Base-by-base conservation (phyloP, 352 stramenopile species). In the Phytopythium helicoides region DNA sequence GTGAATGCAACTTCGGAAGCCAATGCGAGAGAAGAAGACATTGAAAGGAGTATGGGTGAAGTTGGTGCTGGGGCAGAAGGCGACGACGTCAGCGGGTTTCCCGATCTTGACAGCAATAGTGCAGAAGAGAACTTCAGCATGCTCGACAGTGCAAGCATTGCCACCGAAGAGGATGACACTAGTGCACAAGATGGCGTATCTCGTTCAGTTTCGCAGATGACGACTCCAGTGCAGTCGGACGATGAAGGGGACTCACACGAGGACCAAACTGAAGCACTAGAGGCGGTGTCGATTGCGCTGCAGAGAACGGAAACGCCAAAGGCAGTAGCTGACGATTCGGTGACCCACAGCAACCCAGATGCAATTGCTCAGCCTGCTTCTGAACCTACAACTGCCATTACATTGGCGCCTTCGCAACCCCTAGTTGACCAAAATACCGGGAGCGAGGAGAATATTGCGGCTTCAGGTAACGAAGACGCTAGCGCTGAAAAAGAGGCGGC, bases 171-270 rank as follows among this genome's bases (percentile, higher is more conserved):
- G 9, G 42, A 36, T 26, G 15, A n/a, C n/a, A n/a, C 23, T 11
- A 38, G 28, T 33, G 31, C 41, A 14, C 41, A 48, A 21, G 40
- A 89, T 26, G 59, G 62, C 10, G 78, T 72, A 28, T 76, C 67
- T 11, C 68, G 65, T 8, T 85, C 80, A 5, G 69, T 88, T 10
- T 91, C 80, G 16, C 80, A 91, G 60, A 53, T 80, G 54, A 91
- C 73, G 10, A 91, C 77, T 37, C 80, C 80, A 40, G 63, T 63
- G 9, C 74, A 85, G 26, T 91, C 77, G n/a, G 77, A 91, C 49
- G 71, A 62, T 3, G 80, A 91, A 35, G 73, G 59, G 16, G 75
- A 88, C 18, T 55, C 61, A 35, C 56, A 73, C 10, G 66, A 68
- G 21, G 54, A 42, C 12, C 73, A 68, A 21, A 42, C 76, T n/a